phyloP scores from a whole-genome alignment of 441 rosid species.

The Heliophila coronopifolia region DNA sequence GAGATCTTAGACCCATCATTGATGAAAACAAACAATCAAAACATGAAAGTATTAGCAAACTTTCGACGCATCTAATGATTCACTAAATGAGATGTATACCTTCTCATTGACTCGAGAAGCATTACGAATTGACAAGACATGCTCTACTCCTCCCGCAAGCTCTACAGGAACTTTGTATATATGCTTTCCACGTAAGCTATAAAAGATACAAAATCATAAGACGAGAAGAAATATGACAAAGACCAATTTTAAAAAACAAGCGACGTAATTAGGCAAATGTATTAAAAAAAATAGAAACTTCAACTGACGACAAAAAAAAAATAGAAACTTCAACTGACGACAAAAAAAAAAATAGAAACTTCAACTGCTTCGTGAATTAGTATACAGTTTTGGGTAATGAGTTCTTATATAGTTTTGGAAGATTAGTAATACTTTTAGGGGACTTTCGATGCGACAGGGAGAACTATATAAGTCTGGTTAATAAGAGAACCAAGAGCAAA shows the following conservation, averaged over 20 bases:
- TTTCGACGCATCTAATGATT: neutral
- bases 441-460: constrained; percentile 8
- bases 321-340: no score
- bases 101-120: constrained; percentile 51
- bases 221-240: constrained; percentile 10
- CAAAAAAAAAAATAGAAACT: constrained; percentile 12
- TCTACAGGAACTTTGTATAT: constrained; percentile 62
- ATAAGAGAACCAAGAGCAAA: neutral
- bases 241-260: constrained; percentile 12
- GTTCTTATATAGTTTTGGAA: neutral
- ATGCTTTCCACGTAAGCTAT: constrained; percentile 87
- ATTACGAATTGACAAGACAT: constrained; percentile 72
- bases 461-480: neutral
- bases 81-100: constrained; percentile 36
- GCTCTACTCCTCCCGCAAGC: constrained; percentile 62
- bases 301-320: no score
- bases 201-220: constrained; percentile 4
- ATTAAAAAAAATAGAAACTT: constrained; percentile 12
- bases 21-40: constrained; percentile 15
- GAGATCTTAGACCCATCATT: constrained; percentile 5
- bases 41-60: constrained; percentile 17
- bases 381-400: neutral
- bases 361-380: constrained; percentile 12
- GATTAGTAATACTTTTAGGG: constrained; percentile 4
- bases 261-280: neutral